Conservation (phyloP, 2,329 filamentous ascomycete genomes). For the Podosphaera aphanis region DNA sequence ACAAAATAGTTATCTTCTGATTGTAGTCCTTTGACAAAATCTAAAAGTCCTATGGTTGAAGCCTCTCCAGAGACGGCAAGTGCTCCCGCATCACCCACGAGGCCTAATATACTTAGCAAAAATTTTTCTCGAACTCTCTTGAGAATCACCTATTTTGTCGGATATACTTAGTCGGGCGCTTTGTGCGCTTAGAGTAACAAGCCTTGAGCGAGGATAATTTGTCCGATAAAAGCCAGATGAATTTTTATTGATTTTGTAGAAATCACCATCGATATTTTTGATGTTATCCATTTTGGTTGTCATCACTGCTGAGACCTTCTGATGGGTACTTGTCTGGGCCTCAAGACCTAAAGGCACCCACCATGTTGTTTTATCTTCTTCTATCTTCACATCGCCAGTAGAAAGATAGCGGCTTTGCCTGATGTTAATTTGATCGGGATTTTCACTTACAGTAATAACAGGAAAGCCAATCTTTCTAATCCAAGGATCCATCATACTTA, state of each 20-base stretch:
- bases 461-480: constrained; percentile 91
- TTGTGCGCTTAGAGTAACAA: constrained; percentile 57
- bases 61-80: constrained; percentile 72
- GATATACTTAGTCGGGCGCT: constrained; percentile 55
- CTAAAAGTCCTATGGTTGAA: constrained; percentile 57
- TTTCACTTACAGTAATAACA: constrained; percentile 64
- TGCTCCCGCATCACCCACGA: constrained; percentile 73
- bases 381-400: constrained; percentile 70
- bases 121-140: background rate
- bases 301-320: constrained; percentile 41
- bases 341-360: constrained; percentile 82
- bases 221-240: constrained; percentile 64
- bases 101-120: constrained; percentile 13
- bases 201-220: constrained; percentile 68
- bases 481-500: constrained; percentile 77
- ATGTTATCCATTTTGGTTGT: constrained; percentile 58
- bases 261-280: constrained; percentile 47
- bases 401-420: constrained; percentile 78
- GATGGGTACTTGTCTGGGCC: constrained; percentile 42
- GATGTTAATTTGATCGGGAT: constrained; percentile 57
- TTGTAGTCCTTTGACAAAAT: constrained; percentile 65
- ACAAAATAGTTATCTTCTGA: constrained; percentile 69
- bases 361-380: constrained; percentile 83
- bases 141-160: constrained; percentile 55
- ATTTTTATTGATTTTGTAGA: constrained; percentile 85